Percentiles rank a stretch among this genome's conserved stretches.
These are phyloP conservation scores for Aureobasidium pullulans DNA, from an alignment of 2,329 filamentous ascomycete genomes.

Conservation along the genomic window DNA sequence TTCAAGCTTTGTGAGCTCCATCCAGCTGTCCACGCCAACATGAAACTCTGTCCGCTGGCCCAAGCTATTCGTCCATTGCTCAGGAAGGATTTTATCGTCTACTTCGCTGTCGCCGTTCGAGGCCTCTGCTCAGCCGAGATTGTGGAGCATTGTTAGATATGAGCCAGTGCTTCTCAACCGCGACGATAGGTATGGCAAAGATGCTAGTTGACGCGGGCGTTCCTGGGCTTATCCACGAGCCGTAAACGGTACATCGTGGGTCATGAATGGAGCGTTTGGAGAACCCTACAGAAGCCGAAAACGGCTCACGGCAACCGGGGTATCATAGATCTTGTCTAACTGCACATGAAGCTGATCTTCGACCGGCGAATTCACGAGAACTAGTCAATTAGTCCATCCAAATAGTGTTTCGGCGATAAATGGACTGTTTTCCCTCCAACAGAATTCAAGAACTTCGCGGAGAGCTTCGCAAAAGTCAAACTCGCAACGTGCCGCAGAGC, in stretches of 20 bases:
- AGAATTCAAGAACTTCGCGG: neutral
- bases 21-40: neutral
- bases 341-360: neutral
- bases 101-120: neutral
- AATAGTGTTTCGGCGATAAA: neutral
- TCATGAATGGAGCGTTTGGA: neutral
- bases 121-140: neutral
- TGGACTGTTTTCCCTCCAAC: neutral
- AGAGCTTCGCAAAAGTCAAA: conserved; percentile 2
- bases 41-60: neutral
- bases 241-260: neutral
- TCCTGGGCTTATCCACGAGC: neutral
- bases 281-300: neutral
- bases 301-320: conserved; percentile 3
- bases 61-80: neutral
- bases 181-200: neutral
- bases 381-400: neutral
- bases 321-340: neutral
- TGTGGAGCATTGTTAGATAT: neutral
- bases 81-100: neutral
- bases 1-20: neutral
- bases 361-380: neutral
- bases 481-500: neutral
- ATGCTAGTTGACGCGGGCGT: neutral
- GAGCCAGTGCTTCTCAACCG: conserved; percentile 4